Evolutionary conservation across 2,329 filamentous ascomycete species (phyloP).

Genomic region (Hymenoscyphus linearis): DNA sequence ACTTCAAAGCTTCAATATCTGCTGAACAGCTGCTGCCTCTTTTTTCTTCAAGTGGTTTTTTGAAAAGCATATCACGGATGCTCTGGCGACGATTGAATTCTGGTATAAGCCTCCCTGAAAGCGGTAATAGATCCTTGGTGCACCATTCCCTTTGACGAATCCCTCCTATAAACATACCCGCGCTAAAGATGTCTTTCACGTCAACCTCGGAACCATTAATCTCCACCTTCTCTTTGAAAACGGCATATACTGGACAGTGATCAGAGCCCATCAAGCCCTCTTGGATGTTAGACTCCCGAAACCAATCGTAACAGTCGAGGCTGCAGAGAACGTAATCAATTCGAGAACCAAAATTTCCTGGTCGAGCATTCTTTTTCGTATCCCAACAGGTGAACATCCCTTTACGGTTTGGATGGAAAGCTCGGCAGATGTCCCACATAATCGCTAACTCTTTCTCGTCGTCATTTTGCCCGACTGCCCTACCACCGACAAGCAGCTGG

Average conservation of each 20-base stretch:
- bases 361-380: conserved; percentile 89
- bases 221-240: conserved; percentile 58
- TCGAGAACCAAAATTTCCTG: conserved; percentile 84
- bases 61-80: conserved; percentile 90
- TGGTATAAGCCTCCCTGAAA: conserved; percentile 78
- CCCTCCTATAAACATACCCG: conserved; percentile 67
- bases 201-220: conserved; percentile 44
- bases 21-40: conserved; percentile 10
- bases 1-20: neutral
- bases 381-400: conserved; percentile 99
- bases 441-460: conserved; percentile 64
- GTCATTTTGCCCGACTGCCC: conserved; percentile 61
- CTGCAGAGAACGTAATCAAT: conserved; percentile 94
- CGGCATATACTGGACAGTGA: conserved; percentile 88
- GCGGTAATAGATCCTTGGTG: conserved; percentile 59
- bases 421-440: conserved; percentile 77
- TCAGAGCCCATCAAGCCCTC: conserved; percentile 92
- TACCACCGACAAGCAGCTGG: conserved; percentile 71
- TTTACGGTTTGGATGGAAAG: conserved; percentile 69
- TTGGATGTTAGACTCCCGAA: conserved; percentile 78
- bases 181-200: conserved; percentile 73
- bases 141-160: conserved; percentile 61
- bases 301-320: conserved; percentile 72
- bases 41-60: conserved; percentile 36
- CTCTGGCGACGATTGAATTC: conserved; percentile 81